phyloP scores from a whole-genome alignment of 495 filamentous ascomycete genomes.

The Halenospora varia region DNA sequence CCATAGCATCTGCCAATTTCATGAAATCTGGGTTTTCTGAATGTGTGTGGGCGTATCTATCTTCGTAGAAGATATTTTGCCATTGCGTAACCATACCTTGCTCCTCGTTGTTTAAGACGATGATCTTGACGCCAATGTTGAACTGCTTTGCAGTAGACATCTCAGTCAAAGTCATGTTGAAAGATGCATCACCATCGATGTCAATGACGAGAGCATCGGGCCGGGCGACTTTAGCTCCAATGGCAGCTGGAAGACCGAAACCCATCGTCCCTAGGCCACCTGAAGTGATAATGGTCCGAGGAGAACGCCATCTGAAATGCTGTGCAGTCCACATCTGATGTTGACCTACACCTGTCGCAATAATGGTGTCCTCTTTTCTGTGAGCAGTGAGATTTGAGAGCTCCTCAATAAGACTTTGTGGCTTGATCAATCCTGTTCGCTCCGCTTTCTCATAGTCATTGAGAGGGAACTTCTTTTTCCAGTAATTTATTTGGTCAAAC shows the following conservation, averaged over 20 bases:
- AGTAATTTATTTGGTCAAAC: constrained; percentile 82
- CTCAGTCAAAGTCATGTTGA: constrained; percentile 93
- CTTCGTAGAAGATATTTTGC: constrained; percentile 90
- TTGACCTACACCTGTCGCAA: constrained; percentile 89
- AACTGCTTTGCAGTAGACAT: constrained; percentile 87
- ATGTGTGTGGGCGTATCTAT: constrained; percentile 88
- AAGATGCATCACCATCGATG: constrained; percentile 95
- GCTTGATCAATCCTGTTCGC: constrained; percentile 73
- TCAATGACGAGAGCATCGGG: constrained; percentile 86
- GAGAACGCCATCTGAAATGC: constrained; percentile 86
- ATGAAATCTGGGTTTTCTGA: constrained; percentile 86
- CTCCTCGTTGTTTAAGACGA: constrained; percentile 93
- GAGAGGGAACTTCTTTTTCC: constrained; percentile 84
- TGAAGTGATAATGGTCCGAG: constrained; percentile 85
- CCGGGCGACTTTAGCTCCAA: constrained; percentile 87
- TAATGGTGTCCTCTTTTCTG: constrained; percentile 75
- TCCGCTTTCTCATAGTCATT: constrained; percentile 67
- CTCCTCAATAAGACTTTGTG: constrained; percentile 79
- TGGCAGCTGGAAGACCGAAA: constrained; percentile 85
- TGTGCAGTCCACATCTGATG: constrained; percentile 98
- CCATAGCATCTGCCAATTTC: constrained; percentile 81
- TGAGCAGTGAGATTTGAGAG: constrained; percentile 69
- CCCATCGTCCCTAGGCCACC: constrained; percentile 96
- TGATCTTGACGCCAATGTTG: constrained; percentile 87
- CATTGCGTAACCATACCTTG: constrained; percentile 98